Percentiles rank a stretch among this genome's conserved stretches.
phyloP scores from a whole-genome alignment of 2,329 filamentous ascomycete genomes.

The Penicillium sp. region DNA sequence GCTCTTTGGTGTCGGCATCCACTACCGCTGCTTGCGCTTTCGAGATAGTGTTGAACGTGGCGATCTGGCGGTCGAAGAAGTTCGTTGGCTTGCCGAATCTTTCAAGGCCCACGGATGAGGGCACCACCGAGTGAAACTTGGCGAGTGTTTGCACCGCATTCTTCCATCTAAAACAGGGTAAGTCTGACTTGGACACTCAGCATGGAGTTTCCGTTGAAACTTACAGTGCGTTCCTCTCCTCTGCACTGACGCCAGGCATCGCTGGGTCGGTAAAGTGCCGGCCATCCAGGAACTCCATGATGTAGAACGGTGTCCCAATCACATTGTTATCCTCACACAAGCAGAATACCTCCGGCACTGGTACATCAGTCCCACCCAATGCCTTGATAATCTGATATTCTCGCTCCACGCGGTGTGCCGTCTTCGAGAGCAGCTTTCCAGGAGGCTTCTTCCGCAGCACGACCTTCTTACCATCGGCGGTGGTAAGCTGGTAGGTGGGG shows the following conservation, averaged over 20 bases:
- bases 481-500: conserved; percentile 89
- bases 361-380: conserved; percentile 74
- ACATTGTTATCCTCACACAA: conserved; percentile 80
- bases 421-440: conserved; percentile 88
- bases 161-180: conserved; percentile 63
- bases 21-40: conserved; percentile 71
- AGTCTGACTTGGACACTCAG: neutral
- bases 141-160: conserved; percentile 81
- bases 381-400: conserved; percentile 91
- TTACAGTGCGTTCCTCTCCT: conserved; percentile 71
- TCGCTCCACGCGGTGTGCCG: conserved; percentile 93
- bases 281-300: conserved; percentile 94
- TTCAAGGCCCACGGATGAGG: conserved; percentile 65
- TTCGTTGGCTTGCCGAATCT: conserved; percentile 70
- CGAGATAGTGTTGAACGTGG: conserved; percentile 78
- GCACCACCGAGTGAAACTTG: conserved; percentile 75
- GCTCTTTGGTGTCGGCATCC: conserved; percentile 73
- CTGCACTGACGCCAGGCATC: conserved; percentile 69
- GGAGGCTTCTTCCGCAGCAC: conserved; percentile 98
- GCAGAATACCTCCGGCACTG: conserved; percentile 78
- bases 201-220: conserved; percentile 15
- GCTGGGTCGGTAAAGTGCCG: conserved; percentile 88
- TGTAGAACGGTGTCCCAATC: conserved; percentile 90
- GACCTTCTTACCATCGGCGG: conserved; percentile 67
- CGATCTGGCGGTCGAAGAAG: conserved; percentile 85